phyloP scores from a whole-genome alignment of 2,329 filamentous ascomycete genomes.

The Fusarium oxysporum region DNA sequence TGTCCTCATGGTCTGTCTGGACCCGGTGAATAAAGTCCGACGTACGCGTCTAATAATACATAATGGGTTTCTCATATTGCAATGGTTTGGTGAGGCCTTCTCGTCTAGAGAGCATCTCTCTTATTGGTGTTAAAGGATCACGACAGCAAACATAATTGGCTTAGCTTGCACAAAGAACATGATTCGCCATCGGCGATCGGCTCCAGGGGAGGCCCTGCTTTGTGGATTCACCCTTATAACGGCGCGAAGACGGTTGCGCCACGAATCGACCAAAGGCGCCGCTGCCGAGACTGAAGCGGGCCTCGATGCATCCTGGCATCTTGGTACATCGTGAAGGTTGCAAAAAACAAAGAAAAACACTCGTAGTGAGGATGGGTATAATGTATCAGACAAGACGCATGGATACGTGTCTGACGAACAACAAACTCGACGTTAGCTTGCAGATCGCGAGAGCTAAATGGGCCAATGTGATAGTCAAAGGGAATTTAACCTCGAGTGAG shows the following conservation, averaged over 20 bases:
- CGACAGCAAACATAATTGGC: conserved; percentile 8
- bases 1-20: conserved; percentile 18
- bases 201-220: conserved; percentile 17
- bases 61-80: neutral
- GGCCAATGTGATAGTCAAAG: neutral
- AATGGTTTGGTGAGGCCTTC: neutral
- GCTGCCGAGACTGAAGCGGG: conserved; percentile 27
- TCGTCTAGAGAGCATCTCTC: conserved; percentile 9
- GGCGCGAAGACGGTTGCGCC: conserved; percentile 29
- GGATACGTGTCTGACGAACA: conserved; percentile 24
- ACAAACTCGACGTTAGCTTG: neutral
- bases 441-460: conserved; percentile 6
- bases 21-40: neutral
- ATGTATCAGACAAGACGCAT: conserved; percentile 24
- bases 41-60: conserved; percentile 10
- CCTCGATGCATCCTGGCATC: conserved; percentile 3
- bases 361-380: neutral
- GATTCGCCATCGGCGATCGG: conserved; percentile 38
- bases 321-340: neutral
- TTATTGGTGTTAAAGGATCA: neutral
- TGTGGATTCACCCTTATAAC: conserved; percentile 19
- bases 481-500: neutral
- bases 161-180: conserved; percentile 1
- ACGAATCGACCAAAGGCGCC: conserved; percentile 30
- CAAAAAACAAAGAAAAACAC: neutral